phyloP scores from a whole-genome alignment of 169 alveolate species.

The Amoebophrya sp. region DNA sequence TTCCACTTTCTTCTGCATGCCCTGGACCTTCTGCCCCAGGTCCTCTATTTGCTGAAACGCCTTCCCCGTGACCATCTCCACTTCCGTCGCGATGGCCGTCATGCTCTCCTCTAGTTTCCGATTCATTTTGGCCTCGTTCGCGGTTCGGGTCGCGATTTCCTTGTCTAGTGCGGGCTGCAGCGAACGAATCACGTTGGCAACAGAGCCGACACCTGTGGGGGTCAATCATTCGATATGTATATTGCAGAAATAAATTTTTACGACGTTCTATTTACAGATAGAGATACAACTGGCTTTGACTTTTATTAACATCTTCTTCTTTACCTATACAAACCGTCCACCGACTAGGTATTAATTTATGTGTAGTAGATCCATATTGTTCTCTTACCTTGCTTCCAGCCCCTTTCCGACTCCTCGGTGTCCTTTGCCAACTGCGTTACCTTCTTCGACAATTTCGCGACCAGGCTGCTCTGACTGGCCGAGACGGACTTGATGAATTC shows the following conservation, averaged over 20 bases:
- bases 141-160: background rate
- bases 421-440: background rate
- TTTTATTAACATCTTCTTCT: too few relatives aligned
- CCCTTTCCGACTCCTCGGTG: background rate
- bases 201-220: background rate
- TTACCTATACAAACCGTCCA: too few relatives aligned
- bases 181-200: background rate
- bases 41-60: background rate
- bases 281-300: too few relatives aligned
- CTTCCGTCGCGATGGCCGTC: slow-evolving; percentile 4
- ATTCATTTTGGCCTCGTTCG: slow-evolving; percentile 5
- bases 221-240: too few relatives aligned
- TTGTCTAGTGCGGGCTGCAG: background rate
- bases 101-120: background rate
- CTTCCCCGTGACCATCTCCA: background rate
- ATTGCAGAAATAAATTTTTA: too few relatives aligned
- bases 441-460: background rate
- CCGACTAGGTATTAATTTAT: too few relatives aligned
- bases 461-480: background rate
- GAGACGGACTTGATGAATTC: background rate
- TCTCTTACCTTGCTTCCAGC: background rate
- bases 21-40: background rate
- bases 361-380: too few relatives aligned
- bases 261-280: too few relatives aligned
- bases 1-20: background rate